A percentile compares a stretch with the other conserved stretches of the same genome.
Evolutionary conservation across 2,329 filamentous ascomycete genomes (phyloP).

Genomic region (Juglanconis oblonga): DNA sequence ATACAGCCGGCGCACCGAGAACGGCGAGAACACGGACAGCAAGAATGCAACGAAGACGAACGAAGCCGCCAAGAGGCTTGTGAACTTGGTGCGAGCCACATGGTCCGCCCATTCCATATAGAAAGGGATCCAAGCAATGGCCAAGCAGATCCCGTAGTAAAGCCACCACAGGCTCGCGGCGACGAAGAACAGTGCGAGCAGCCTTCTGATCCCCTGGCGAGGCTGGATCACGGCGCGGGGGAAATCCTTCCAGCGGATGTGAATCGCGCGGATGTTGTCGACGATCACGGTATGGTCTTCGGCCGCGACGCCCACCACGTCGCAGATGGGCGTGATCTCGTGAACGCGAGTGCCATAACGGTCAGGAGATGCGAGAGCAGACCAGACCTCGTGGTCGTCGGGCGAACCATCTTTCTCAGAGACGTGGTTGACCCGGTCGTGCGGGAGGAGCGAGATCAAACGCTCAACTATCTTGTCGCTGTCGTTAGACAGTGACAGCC

Average conservation of each 20-base stretch:
- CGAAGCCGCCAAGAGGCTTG: constrained; percentile 2
- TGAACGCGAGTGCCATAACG: constrained; percentile 27
- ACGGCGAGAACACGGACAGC: constrained; percentile 20
- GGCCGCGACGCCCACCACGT: constrained; percentile 28
- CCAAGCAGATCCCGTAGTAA: constrained; percentile 13
- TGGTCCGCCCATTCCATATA: background rate
- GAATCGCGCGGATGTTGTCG: constrained; percentile 28
- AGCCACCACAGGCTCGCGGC: constrained; percentile 20
- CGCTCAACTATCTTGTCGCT: constrained; percentile 30
- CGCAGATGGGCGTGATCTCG: constrained; percentile 30
- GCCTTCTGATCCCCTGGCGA: constrained; percentile 1
- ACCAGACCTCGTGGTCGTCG: constrained; percentile 15
- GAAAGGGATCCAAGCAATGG: constrained; percentile 18
- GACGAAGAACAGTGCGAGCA: constrained; percentile 18
- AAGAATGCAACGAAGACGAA: constrained; percentile 14
- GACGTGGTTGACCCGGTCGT: background rate
- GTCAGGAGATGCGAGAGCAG: constrained; percentile 24
- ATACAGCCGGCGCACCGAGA: constrained; percentile 21
- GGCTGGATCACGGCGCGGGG: constrained; percentile 20
- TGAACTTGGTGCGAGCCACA: background rate
- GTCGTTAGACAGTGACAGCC: constrained; percentile 30
- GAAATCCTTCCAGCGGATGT: constrained; percentile 31
- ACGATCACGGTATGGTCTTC: constrained; percentile 29
- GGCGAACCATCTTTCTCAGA: background rate
- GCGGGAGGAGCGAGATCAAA: constrained; percentile 25